Percentiles rank a stretch among this genome's conserved stretches.
These are phyloP conservation scores for Penicillium canariense DNA, from an alignment of 495 filamentous ascomycete species.

Conservation along the genomic window DNA sequence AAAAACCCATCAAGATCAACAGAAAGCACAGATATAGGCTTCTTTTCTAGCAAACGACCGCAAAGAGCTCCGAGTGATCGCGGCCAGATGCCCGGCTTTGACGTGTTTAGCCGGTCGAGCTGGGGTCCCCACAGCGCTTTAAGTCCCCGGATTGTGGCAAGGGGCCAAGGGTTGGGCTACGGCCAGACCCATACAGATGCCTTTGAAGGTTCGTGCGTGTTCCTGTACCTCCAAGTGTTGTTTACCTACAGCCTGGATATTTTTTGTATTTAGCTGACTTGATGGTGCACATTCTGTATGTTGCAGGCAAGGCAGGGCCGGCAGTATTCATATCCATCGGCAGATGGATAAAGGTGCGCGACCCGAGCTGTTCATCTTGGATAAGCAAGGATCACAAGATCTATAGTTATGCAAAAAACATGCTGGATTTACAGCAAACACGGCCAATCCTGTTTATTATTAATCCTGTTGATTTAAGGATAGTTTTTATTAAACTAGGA, in stretches of 20 bases:
- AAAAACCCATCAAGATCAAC: neutral
- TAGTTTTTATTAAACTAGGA: no score
- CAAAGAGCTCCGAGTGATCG: neutral
- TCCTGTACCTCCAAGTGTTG: neutral
- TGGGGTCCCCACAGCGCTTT: neutral
- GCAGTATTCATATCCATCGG: slow-evolving; percentile 14
- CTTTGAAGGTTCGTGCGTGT: neutral
- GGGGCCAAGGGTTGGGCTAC: no score
- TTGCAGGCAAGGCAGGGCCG: neutral
- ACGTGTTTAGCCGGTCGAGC: neutral
- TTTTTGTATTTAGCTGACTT: neutral
- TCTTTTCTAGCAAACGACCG: neutral
- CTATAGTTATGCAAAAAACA: no score
- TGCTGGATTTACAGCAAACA: no score
- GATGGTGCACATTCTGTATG: neutral
- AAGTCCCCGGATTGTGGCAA: neutral
- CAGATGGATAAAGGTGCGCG: neutral
- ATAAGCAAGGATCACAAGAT: neutral
- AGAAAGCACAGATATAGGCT: neutral
- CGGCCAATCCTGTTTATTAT: no score
- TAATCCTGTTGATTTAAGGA: neutral
- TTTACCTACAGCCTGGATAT: neutral
- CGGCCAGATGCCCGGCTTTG: neutral
- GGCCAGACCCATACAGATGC: no score
- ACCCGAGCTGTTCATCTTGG: neutral